Evolutionary conservation across 768 basidiomycete genomes (phyloP), one percentile per base, ranked within the genome.

Genomic region (Pleurotus citrinopileatus): DNA sequence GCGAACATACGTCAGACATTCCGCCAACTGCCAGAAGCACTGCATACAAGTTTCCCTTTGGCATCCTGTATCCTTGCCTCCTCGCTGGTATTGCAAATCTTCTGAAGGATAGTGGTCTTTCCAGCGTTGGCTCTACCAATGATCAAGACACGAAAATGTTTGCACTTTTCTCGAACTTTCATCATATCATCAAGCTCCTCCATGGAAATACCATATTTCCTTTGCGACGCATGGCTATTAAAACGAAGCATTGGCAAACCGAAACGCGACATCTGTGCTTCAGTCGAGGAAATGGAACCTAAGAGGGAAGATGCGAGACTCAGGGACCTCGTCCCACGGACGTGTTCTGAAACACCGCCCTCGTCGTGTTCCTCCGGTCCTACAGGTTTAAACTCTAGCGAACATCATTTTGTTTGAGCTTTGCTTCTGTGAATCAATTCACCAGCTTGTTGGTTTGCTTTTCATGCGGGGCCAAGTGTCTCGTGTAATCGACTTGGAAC

Each of bases 91-190:
- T 68, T 65, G 58, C 72, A 73, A 6, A 76, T 64, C 42, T 63
- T 66, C 58, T 73, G 64, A 17, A 74, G 60, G 19, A 76, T 59
- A 0, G 74, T 75, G 0, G 73, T 75, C 55, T 76, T 76, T 1
- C 74, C 74, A 0, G 72, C 65, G 52, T 74, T 73, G 3, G 70
- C 68, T 44, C 69, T 63, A 3, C 74, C 74, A 13, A 76, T 71
- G 13, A 74, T 59, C 43, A 76, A 68, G 29, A 75, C 64, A 3
- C 74, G 67, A 43, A 75, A 74, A 37, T 51, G 48, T 37, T 51
- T 51, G 23, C 48, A 51, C 13, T 51, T 51, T n/a, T 51, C 29
- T 17, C 48, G 48, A 36, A 51, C 29, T 23, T 51, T 51, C 48
- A 51, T 51, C 48, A 51, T 51, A 2, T 51, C 48, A 17, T 51